Percentiles rank a stretch among this genome's conserved stretches.
These are phyloP conservation scores for Globisporangium ultimum DNA, from an alignment of 352 stramenopile species.

Conservation along the genomic window DNA sequence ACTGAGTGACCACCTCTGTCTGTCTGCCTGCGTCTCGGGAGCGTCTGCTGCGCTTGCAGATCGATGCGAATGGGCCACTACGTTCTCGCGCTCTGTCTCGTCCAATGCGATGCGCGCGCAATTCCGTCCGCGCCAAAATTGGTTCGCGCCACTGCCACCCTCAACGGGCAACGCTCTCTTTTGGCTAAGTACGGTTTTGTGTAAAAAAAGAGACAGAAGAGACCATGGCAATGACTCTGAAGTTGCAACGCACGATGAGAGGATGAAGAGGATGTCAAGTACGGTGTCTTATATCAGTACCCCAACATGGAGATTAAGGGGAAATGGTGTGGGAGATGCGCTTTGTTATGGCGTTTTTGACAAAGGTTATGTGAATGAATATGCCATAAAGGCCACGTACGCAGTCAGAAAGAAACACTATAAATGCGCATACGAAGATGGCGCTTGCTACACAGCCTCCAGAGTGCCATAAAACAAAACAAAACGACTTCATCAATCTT, in stretches of 20 bases:
- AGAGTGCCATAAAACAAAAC: too few relatives aligned
- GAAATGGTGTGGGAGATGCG: too few relatives aligned
- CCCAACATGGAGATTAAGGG: too few relatives aligned
- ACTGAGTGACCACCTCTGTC: neutral
- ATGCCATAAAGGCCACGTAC: too few relatives aligned
- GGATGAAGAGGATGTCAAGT: neutral
- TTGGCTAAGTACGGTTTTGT: neutral
- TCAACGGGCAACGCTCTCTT: neutral
- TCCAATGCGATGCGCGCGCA: constrained; percentile 1
- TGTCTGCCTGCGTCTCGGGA: neutral
- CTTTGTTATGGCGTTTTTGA: too few relatives aligned
- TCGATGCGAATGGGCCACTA: neutral
- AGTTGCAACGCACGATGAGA: neutral
- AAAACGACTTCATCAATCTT: too few relatives aligned
- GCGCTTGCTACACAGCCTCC: too few relatives aligned
- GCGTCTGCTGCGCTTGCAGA: neutral
- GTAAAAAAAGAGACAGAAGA: neutral
- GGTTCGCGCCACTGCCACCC: too few relatives aligned
- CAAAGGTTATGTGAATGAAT: too few relatives aligned
- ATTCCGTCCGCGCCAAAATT: neutral
- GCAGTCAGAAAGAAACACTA: too few relatives aligned
- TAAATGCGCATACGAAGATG: too few relatives aligned
- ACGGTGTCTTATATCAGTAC: neutral
- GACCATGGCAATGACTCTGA: neutral
- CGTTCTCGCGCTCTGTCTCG: neutral